These are phyloP conservation scores for Anisodus tanguticus DNA, from an alignment of 257 asterid species.

Conservation along the genomic window DNA sequence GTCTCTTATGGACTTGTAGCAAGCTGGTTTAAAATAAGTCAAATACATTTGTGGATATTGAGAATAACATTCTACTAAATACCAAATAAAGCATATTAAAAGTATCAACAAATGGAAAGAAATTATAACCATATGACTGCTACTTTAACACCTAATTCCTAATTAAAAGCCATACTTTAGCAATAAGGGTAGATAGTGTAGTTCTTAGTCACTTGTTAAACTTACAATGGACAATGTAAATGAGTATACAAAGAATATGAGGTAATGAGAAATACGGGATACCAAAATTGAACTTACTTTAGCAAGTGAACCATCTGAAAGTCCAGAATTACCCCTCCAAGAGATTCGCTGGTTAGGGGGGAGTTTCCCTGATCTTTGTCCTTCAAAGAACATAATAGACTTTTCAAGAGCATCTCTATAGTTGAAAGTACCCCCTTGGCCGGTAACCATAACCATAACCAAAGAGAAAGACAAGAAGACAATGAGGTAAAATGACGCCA, in stretches of 20 bases:
- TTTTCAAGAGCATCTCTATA: conserved; percentile 80
- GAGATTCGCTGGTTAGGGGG: conserved; percentile 50
- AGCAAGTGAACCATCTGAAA: conserved; percentile 67
- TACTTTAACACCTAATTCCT: neutral
- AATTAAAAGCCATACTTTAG: neutral
- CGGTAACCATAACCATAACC: too few species aligned
- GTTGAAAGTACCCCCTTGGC: conserved; percentile 47
- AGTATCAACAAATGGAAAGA: neutral
- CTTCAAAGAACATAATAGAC: conserved; percentile 85
- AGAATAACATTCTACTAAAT: neutral
- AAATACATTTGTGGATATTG: too few species aligned
- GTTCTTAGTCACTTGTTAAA: neutral
- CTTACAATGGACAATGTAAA: neutral
- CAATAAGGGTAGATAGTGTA: neutral
- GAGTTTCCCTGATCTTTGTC: conserved; percentile 82
- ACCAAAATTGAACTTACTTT: conserved; percentile 39
- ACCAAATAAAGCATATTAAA: neutral
- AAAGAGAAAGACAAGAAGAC: conserved; percentile 22
- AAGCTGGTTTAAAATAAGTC: too few species aligned
- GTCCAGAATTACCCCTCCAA: conserved; percentile 77
- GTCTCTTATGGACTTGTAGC: too few species aligned
- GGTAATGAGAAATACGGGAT: neutral
- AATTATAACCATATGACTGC: too few species aligned
- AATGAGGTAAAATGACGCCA: conserved; percentile 41
- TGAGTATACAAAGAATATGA: too few species aligned